phyloP scores from a whole-genome alignment of 2,329 filamentous ascomycete genomes.

The Phyllachora maydis region DNA sequence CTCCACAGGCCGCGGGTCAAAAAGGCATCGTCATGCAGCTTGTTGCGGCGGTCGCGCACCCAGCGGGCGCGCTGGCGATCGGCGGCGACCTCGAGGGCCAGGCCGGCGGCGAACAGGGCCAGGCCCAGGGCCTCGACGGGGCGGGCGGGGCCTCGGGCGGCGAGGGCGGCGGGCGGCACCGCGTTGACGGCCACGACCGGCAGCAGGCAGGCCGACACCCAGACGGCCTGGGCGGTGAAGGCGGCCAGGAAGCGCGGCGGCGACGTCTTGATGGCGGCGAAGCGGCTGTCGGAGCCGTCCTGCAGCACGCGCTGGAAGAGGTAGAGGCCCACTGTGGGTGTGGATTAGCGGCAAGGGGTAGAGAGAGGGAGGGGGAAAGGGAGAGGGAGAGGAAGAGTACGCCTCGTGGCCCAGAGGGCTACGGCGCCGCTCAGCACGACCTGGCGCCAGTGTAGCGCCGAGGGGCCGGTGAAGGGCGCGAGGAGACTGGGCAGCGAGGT shows the following conservation, averaged over 20 bases:
- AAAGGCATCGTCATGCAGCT: conserved; percentile 47
- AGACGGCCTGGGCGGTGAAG: conserved; percentile 36
- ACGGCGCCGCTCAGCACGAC: conserved; percentile 17
- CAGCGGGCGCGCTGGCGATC: conserved; percentile 44
- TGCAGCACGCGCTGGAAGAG: conserved; percentile 39
- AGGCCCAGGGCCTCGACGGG: conserved; percentile 35
- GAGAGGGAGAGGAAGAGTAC: too few relatives aligned
- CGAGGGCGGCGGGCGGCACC: conserved; percentile 30
- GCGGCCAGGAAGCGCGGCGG: conserved; percentile 14
- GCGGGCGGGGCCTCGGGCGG: conserved; percentile 22
- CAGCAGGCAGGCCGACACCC: conserved; percentile 46
- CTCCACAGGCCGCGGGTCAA: conserved; percentile 41
- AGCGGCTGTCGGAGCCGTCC: conserved; percentile 34
- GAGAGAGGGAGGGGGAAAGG: too few relatives aligned
- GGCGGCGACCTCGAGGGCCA: conserved; percentile 38
- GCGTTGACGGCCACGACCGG: conserved; percentile 44
- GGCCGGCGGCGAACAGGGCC: conserved; percentile 33
- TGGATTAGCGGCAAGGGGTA: too few relatives aligned
- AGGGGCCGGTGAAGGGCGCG: conserved; percentile 17
- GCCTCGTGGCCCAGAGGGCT: conserved; percentile 35
- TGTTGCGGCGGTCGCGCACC: conserved; percentile 37
- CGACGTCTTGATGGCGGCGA: conserved; percentile 17
- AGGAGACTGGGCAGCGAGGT: conserved; percentile 22
- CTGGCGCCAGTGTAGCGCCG: conserved; percentile 37
- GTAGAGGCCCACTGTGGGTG: conserved; percentile 35